These are phyloP conservation scores for Coemansia sp. DNA, from an alignment of 192 early-diverging fungal species.

Conservation along the genomic window DNA sequence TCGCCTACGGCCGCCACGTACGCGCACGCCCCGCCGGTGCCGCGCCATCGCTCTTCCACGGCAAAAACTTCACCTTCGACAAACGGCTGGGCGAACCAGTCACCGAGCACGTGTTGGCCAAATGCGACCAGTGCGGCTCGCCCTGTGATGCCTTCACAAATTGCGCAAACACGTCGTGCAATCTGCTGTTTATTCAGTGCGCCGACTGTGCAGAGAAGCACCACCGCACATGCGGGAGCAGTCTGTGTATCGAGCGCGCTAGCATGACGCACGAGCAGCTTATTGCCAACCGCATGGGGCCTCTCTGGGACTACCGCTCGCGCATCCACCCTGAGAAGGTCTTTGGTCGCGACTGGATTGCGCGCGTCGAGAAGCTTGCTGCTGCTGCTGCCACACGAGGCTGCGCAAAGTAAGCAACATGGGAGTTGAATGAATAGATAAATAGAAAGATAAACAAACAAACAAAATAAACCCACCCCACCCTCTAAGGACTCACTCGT, in stretches of 20 bases:
- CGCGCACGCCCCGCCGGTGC: constrained; percentile 31
- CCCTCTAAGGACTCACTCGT: constrained; percentile 58
- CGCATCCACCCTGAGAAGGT: constrained; percentile 43
- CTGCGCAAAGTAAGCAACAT: not conserved
- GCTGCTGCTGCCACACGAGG: not conserved
- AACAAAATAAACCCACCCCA: no score
- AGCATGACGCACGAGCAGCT: constrained; percentile 47
- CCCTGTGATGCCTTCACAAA: constrained; percentile 68
- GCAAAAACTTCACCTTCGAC: constrained; percentile 85
- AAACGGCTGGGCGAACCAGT: constrained; percentile 68
- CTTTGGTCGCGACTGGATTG: constrained; percentile 36
- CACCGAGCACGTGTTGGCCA: constrained; percentile 64
- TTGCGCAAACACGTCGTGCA: constrained; percentile 71
- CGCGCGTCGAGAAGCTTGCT: constrained; percentile 14
- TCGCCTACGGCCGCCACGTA: constrained; percentile 70
- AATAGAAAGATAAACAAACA: no score
- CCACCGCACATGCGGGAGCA: constrained; percentile 42
- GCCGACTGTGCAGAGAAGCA: constrained; percentile 53
- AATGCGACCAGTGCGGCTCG: constrained; percentile 70
- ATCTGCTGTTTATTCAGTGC: constrained; percentile 72
- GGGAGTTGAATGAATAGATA: no score
- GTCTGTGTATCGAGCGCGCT: constrained; percentile 33
- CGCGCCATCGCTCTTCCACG: constrained; percentile 61
- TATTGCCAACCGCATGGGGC: constrained; percentile 31
- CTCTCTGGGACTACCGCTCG: constrained; percentile 42